Base-by-base conservation (phyloP, 108 stramenopile genomes). In the Nannochloropsis oceanica region DNA sequence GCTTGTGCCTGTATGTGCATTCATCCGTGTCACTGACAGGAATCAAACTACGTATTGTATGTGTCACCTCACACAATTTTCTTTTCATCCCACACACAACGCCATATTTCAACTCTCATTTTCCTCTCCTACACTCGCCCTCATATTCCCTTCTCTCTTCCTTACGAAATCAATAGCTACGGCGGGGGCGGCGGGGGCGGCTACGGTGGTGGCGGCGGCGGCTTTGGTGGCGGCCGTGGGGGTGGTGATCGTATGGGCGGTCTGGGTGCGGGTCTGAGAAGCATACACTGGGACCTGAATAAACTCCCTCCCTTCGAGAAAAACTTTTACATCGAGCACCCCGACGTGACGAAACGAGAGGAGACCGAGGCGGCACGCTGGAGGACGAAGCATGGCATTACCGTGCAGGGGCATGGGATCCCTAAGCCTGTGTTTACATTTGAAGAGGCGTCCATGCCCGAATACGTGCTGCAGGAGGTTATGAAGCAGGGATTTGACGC, bases 311-410 rank as follows among this genome's bases (percentile, higher is more conserved):
- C 92, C 24, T 99, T 99, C 85, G 97, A 98, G 89, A 98, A 98
- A 89, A 95, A 98, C 85, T 98, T 99, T 86, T 98, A 99, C 95
- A 96, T 98, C 79, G 97, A 99, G 89, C 99, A 99, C 91, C 99
- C 99, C 11, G 96, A 94, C 82, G 97, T 99, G 12, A 92, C 94
- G n/a, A 86, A 88, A 3, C 93, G 97, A 34, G 86, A 93, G 25
- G 95, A 96, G 2, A 83, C 87, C 18, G 97, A 96, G 27, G 90
- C 96, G 0, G 92, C 92, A 11, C 92, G 88, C 2, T 99, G 96
- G 97, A 91, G 99, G 50, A 90, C 92, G 12, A 91, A 93, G 80
- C 93, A 97, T 82, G 91, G 93, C 83, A 98, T 98, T 87, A 89
- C 90, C 9, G 94, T 98, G 12, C 80, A 90, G 25, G 97, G 97